These are phyloP conservation scores for Globisporangium parvum DNA, from an alignment of 352 stramenopile genomes.

Conservation along the genomic window DNA sequence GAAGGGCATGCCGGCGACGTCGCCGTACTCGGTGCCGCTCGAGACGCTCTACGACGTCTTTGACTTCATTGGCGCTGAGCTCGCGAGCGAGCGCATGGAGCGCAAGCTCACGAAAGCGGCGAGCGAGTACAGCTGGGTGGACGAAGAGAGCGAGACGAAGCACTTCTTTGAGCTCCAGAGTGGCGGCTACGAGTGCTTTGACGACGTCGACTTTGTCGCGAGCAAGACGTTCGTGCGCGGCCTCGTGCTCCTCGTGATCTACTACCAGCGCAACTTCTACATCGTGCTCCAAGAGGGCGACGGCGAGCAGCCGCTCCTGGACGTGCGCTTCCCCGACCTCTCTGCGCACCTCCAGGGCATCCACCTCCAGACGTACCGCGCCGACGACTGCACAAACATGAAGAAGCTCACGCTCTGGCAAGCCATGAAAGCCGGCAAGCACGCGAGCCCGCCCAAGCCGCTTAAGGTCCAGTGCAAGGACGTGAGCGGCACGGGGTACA, in stretches of 20 bases:
- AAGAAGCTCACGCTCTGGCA: conserved; percentile 94
- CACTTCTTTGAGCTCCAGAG: conserved; percentile 94
- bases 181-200: conserved; percentile 81
- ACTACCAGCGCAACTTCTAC: conserved; percentile 89
- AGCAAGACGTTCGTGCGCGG: conserved; percentile 86
- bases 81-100: conserved; percentile 75
- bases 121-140: conserved; percentile 87
- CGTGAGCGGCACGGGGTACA: conserved; percentile 75
- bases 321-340: conserved; percentile 93
- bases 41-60: conserved; percentile 81
- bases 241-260: conserved; percentile 77
- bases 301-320: conserved; percentile 90
- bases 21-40: conserved; percentile 61
- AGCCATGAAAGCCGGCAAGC: conserved; percentile 38
- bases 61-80: conserved; percentile 78
- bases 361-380: conserved; percentile 76
- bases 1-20: conserved; percentile 64
- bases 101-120: conserved; percentile 84
- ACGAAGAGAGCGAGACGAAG: conserved; percentile 62
- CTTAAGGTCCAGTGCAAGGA: conserved; percentile 82
- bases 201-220: conserved; percentile 78
- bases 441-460: conserved; percentile 64
- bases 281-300: conserved; percentile 86
- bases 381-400: conserved; percentile 79
- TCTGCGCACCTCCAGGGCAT: conserved; percentile 86